Percentiles rank a stretch among this genome's conserved stretches.
Evolutionary conservation across 2,329 filamentous ascomycete species (phyloP).

Genomic region (Fusarium siculi): DNA sequence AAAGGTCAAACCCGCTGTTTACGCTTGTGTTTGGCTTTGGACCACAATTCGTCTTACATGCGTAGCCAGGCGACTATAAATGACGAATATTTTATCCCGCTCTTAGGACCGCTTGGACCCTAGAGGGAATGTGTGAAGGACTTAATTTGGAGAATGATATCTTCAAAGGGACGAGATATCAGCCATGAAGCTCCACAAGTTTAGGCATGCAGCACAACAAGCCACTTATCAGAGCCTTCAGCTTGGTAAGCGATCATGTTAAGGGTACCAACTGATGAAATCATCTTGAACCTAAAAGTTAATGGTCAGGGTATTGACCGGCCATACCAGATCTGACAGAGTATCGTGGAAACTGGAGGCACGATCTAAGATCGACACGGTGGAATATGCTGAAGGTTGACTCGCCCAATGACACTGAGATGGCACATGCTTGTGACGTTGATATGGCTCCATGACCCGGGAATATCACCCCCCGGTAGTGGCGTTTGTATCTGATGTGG

Average conservation of each 20-base stretch:
- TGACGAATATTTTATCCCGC: neutral
- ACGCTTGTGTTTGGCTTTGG: neutral
- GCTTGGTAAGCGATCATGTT: neutral
- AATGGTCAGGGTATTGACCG: conserved; percentile 4
- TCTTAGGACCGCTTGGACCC: neutral
- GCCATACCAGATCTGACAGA: conserved; percentile 9
- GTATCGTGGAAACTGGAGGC: neutral
- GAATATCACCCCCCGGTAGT: neutral
- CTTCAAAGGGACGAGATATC: conserved; percentile 9
- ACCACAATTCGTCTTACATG: neutral
- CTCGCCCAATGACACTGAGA: neutral
- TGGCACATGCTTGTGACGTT: conserved; percentile 23
- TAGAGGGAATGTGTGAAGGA: conserved; percentile 2
- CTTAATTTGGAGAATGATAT: neutral
- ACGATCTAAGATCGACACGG: conserved; percentile 1
- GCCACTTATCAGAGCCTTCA: neutral
- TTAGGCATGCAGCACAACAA: neutral
- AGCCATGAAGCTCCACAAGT: neutral
- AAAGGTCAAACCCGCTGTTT: neutral
- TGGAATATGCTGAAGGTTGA: neutral
- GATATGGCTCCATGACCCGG: conserved; percentile 6
- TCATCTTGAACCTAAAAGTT: conserved; percentile 24
- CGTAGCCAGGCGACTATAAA: neutral
- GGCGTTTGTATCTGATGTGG: neutral
- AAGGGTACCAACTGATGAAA: conserved; percentile 14